phyloP scores from a whole-genome alignment of 768 basidiomycete species.

The Agrocybe chaxingu region DNA sequence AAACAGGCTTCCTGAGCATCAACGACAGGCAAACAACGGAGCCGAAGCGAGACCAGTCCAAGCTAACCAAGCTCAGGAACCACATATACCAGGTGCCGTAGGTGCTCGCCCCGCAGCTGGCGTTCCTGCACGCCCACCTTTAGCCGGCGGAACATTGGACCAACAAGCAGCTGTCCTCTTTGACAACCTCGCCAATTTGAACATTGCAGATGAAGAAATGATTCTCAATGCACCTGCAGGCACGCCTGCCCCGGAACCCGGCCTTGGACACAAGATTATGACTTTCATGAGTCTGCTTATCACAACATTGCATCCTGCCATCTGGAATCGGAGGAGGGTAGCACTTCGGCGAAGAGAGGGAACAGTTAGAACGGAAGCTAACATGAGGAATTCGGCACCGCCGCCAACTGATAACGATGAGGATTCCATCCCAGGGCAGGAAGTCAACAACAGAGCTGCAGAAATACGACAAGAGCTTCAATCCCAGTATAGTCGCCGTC shows the following conservation, averaged over 20 bases:
- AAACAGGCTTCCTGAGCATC: slow-evolving; percentile 32
- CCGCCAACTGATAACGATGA: slow-evolving; percentile 18
- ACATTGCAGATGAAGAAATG: slow-evolving; percentile 54
- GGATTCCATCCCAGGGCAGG: slow-evolving; percentile 25
- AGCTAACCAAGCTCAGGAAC: slow-evolving; percentile 2
- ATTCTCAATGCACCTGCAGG: slow-evolving; percentile 33
- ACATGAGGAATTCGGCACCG: slow-evolving; percentile 32
- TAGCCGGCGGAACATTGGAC: slow-evolving; percentile 22
- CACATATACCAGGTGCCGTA: slow-evolving; percentile 8
- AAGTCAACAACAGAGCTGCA: slow-evolving; percentile 19
- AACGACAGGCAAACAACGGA: slow-evolving; percentile 13
- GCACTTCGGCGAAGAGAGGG: slow-evolving; percentile 64
- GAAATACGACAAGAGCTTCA: slow-evolving; percentile 42
- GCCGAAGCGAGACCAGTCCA: neutral
- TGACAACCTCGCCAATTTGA: slow-evolving; percentile 53
- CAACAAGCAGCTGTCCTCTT: slow-evolving; percentile 35
- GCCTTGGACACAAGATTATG: slow-evolving; percentile 42
- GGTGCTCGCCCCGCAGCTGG: slow-evolving; percentile 13
- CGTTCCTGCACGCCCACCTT: slow-evolving; percentile 10
- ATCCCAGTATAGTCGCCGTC: slow-evolving; percentile 47
- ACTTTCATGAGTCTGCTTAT: slow-evolving; percentile 57
- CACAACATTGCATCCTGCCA: slow-evolving; percentile 66
- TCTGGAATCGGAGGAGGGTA: slow-evolving; percentile 65
- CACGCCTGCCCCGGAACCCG: slow-evolving; percentile 38
- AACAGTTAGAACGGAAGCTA: slow-evolving; percentile 62